A percentile compares a stretch with the other conserved stretches of the same genome.
These are phyloP conservation scores for Xylaria multiplex DNA, from an alignment of 2,329 filamentous ascomycete species.

Conservation along the genomic window DNA sequence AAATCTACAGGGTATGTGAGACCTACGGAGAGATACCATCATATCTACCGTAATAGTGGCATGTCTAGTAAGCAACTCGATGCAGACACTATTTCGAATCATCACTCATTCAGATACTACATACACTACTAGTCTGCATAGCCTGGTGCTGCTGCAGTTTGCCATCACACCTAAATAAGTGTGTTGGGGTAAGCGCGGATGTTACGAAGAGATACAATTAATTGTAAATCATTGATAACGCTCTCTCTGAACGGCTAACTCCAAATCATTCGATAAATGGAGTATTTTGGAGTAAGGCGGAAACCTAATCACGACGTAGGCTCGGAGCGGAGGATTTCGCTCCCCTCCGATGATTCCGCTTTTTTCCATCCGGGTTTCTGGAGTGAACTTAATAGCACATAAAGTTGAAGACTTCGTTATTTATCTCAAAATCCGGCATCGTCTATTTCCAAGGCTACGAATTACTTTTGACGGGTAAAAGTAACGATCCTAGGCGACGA, in stretches of 20 bases:
- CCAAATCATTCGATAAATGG: too few relatives aligned
- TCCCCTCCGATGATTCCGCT: too few relatives aligned
- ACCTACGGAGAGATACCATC: too few relatives aligned
- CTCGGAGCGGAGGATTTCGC: too few relatives aligned
- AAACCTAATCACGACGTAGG: too few relatives aligned
- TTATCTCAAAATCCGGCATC: constrained; percentile 3
- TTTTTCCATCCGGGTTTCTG: too few relatives aligned
- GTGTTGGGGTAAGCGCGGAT: background rate
- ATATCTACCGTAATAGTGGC: too few relatives aligned
- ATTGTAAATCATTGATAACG: background rate
- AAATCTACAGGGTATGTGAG: too few relatives aligned
- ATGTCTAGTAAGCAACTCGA: background rate
- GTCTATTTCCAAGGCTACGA: background rate
- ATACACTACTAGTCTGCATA: background rate
- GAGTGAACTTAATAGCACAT: background rate
- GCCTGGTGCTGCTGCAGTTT: background rate
- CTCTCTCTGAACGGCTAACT: too few relatives aligned
- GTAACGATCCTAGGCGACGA: background rate
- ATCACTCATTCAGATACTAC: background rate
- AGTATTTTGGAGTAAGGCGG: too few relatives aligned
- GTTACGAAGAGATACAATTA: background rate
- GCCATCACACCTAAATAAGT: background rate
- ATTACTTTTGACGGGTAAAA: background rate
- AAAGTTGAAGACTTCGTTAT: background rate
- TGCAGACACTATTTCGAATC: background rate